Base-by-base conservation (phyloP, 441 rosid species). In the Brassica balearica region DNA sequence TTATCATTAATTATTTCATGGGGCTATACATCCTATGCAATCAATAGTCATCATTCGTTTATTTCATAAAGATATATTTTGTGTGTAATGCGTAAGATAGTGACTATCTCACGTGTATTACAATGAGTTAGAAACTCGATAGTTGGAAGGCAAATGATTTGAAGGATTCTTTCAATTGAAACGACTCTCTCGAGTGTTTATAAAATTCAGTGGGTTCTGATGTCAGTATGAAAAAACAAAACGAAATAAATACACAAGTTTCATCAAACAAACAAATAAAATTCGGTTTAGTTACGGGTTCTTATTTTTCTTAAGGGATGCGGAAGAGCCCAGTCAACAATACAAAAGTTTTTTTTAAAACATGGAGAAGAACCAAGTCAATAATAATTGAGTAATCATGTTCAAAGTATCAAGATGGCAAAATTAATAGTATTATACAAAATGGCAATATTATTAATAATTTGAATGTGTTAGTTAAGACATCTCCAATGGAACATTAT, bases 131-230 rank as follows among this genome's bases (percentile, higher is more conserved):
- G 0, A 51, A 14, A 53, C 59, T 15, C 59, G 64, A 3, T 71
- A 53, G 59, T 36, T 77, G 71, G 75, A 63, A 70, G 69, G 60
- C 75, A 38, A 77, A 67, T 43, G 25, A 65, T 71, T 38, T 65
- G 72, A 64, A 19, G 55, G 71, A 2, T 77, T 55, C 6, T 36
- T 36, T 56, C 62, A 48, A 5, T 65, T 14, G 51, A 27, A 71
- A 38, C 11, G 48, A 71, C 25, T 34, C 17, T 8, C 65, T 70
- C 53, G 5, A 51, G 58, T 69, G 69, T 22, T 19, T 25, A 2
- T 34, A 36, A 36, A 15, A 17, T 65, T 2, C 68, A 65, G 23
- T 63, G 67, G 66, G 68, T 19, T 64, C 68, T 32, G 46, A 32
- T 64, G 46, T 65, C 68, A 15, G 68, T 3, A 15, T 27, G 5